Conservation (phyloP, 106 monocot genomes). For the Phalaenopsis equestris region DNA sequence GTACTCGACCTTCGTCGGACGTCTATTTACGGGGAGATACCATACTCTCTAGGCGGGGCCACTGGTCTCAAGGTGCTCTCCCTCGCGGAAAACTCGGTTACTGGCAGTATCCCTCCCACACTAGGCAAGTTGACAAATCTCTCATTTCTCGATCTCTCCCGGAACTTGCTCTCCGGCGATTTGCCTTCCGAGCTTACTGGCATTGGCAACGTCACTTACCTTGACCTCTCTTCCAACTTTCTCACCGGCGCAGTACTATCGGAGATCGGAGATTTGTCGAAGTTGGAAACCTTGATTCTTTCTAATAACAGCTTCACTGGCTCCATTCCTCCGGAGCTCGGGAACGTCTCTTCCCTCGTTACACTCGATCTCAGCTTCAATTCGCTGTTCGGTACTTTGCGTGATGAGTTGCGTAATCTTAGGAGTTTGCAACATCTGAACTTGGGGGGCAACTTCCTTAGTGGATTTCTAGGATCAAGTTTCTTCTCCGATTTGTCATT, state of each 20-base stretch:
- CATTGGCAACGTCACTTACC: constrained; percentile 9
- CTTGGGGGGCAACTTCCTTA: constrained; percentile 7
- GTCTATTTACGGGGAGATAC: constrained; percentile 38
- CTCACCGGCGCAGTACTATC: constrained; percentile 24
- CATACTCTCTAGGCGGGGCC: constrained; percentile 30
- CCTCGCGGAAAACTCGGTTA: constrained; percentile 36
- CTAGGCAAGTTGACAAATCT: constrained; percentile 27
- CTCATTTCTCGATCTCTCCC: constrained; percentile 30
- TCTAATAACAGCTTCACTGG: constrained; percentile 31
- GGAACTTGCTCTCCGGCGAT: constrained; percentile 27
- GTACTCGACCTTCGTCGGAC: constrained; percentile 42
- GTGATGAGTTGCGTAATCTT: constrained; percentile 4
- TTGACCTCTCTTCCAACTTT: constrained; percentile 26
- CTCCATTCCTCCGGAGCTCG: constrained; percentile 18
- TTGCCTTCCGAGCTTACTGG: constrained; percentile 30
- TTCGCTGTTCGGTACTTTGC: constrained; percentile 16
- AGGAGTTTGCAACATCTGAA: constrained; percentile 1
- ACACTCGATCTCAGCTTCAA: constrained; percentile 32
- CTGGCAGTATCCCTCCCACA: constrained; percentile 34
- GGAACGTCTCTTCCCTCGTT: constrained; percentile 16
- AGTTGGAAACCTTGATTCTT: constrained; percentile 20
- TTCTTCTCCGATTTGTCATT: constrained; percentile 3
- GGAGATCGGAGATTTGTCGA: neutral
- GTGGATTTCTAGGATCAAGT: neutral
- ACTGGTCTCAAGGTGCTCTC: constrained; percentile 20